phyloP scores from a whole-genome alignment of 345 rosid species.

The Camelina laxa region DNA sequence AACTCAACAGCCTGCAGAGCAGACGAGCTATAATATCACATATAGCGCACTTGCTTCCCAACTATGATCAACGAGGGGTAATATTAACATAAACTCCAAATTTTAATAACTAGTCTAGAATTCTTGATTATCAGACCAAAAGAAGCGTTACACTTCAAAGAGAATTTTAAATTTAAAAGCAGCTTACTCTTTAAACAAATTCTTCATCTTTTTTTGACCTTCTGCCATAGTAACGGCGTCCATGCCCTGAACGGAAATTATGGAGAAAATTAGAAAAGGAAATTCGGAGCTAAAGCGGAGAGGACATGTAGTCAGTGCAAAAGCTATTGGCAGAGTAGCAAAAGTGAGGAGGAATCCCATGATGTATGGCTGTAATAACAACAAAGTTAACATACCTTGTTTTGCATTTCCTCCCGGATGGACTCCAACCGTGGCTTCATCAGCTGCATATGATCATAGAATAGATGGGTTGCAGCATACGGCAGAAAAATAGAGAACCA shows the following conservation, averaged over 20 bases:
- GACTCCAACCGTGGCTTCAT: conserved; percentile 71
- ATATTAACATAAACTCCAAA: not conserved
- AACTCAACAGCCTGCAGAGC: conserved; percentile 1
- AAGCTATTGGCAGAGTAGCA: conserved; percentile 20
- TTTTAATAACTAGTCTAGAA: not conserved
- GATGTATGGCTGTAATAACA: conserved; percentile 23
- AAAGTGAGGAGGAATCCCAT: not conserved
- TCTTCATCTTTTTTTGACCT: conserved; percentile 67
- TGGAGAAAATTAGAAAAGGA: conserved; percentile 2
- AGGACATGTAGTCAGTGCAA: conserved; percentile 3
- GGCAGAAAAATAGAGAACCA: not conserved
- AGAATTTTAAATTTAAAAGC: conserved; percentile 19
- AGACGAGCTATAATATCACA: not conserved
- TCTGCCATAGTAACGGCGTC: conserved; percentile 57
- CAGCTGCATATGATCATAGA: conserved; percentile 57
- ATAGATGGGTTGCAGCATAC: conserved; percentile 19
- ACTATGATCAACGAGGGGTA: not conserved
- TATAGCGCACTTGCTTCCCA: no score
- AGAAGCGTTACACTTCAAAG: not conserved
- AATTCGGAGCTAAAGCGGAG: conserved; percentile 6
- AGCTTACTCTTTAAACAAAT: conserved; percentile 77
- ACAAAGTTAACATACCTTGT: conserved; percentile 49
- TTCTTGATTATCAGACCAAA: not conserved
- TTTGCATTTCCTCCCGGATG: conserved; percentile 60
- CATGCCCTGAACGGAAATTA: conserved; percentile 51